Base-by-base conservation (phyloP, 768 basidiomycete genomes). In the Cyclocybe cylindracea region DNA sequence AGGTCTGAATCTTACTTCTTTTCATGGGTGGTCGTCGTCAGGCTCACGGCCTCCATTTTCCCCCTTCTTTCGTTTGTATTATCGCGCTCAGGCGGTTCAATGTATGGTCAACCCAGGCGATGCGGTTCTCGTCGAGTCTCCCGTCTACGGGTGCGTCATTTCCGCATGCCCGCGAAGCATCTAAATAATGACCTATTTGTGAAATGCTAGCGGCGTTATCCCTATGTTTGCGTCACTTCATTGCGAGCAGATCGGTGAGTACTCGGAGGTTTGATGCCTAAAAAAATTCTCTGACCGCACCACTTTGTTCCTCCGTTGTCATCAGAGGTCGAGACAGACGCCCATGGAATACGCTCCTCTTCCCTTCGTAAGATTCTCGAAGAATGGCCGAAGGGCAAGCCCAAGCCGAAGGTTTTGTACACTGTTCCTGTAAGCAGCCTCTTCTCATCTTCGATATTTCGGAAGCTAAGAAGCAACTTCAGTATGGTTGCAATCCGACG, bases 401-500 rank as follows among this genome's bases (percentile, higher is more conserved):
- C 77, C 8, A 85, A 82, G 60, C 94, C 93, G 4, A 91, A 83
- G 67, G 73, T 86, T 0, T 71, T 96, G 37, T 96, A 95, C 69
- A 93, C 85, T 4, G 85, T 94, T 37, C 86, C 85, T 4, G 87
- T 89, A 67, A 18, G 81, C 24, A 24, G 24, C 24, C 24, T 24
- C 24, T 24, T 24, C 1, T 24, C 24, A 24, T 2, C 36, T 54
- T 31, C 47, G 36, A 13, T 2, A 24, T 24, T 24, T 24, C 24
- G 37, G 36, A 7, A 14, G n/a, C 29, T 7, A 33, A 38, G 24
- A 33, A 24, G 24, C 24, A 33, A 39, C 19, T 14, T 35, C 53
- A 89, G 86, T 88, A 87, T 60, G 94, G 93, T 32, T 87, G 86
- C 58, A 95, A 95, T 67, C 94, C 92, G 2, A 90, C 87, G 7